Evolutionary conservation across 257 asterid genomes (phyloP).

Genomic region (Salvia splendens): DNA sequence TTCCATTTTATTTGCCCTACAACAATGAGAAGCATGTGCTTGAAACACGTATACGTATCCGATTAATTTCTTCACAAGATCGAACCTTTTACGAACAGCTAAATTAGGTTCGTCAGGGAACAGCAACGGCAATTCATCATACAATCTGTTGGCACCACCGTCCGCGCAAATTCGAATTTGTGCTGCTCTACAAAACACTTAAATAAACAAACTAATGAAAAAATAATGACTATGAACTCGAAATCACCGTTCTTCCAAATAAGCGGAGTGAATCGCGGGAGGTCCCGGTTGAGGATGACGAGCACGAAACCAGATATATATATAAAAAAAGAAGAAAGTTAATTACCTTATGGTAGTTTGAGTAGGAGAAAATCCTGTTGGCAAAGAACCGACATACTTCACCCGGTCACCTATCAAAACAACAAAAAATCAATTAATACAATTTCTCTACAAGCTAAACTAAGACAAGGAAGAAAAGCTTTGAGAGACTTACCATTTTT

Average conservation of each 20-base stretch:
- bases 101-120: conserved; percentile 60
- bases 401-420: conserved; percentile 71
- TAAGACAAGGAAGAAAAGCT: background rate
- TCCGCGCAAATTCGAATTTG: conserved; percentile 79
- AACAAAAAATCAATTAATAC: conserved; percentile 20
- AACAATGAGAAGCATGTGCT: conserved; percentile 5
- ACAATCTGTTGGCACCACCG: conserved; percentile 90
- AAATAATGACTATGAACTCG: background rate
- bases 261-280: conserved; percentile 81
- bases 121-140: conserved; percentile 74
- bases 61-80: too few species aligned
- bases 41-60: too few species aligned
- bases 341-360: conserved; percentile 63
- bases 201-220: background rate
- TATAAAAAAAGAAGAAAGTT: background rate
- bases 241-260: conserved; percentile 78
- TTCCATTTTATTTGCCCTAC: too few species aligned
- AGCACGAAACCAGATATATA: conserved; percentile 40
- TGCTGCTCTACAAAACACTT: conserved; percentile 62
- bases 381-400: conserved; percentile 64
- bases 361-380: conserved; percentile 51
- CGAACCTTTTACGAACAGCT: conserved; percentile 68
- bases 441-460: background rate
- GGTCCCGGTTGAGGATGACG: conserved; percentile 68
- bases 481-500: conserved; percentile 31